Conservation (phyloP, 441 rosid genomes). For the Mallotus japonicus region DNA sequence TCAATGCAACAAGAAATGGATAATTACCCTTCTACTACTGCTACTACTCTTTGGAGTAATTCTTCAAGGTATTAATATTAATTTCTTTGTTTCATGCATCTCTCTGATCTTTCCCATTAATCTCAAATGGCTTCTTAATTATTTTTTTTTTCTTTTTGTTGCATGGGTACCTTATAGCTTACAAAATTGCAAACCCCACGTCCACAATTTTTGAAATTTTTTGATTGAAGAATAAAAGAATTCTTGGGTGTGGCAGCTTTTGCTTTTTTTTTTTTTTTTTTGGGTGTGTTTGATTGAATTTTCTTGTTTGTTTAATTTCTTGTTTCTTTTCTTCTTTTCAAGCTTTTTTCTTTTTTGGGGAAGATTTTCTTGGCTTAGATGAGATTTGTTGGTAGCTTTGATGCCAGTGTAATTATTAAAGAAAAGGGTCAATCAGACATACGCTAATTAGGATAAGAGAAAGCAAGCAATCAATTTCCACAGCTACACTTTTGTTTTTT, state of each 20-base stretch:
- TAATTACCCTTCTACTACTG: constrained; percentile 38
- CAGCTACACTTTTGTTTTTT: constrained; percentile 21
- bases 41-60: constrained; percentile 61
- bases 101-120: background rate
- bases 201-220: constrained; percentile 20
- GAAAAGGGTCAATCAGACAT: constrained; percentile 19
- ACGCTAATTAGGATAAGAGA: constrained; percentile 23
- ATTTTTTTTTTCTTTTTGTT: constrained; percentile 18
- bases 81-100: background rate
- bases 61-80: constrained; percentile 52
- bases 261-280: constrained; percentile 22
- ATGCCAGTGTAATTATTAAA: constrained; percentile 12
- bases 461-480: constrained; percentile 19
- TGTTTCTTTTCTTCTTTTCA: constrained; percentile 13
- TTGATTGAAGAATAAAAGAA: constrained; percentile 16
- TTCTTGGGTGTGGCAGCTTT: constrained; percentile 32
- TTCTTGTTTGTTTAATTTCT: constrained; percentile 15
- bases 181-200: constrained; percentile 25
- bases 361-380: constrained; percentile 22
- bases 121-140: background rate
- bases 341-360: constrained; percentile 2
- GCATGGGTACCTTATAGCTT: constrained; percentile 16
- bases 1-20: constrained; percentile 41
- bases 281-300: background rate
- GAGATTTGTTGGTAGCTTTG: constrained; percentile 27